Evolutionary conservation across 1,139 yeast genomes (phyloP), one percentile per base, ranked within the genome.

Genomic region (Arxiozyma telluris): DNA sequence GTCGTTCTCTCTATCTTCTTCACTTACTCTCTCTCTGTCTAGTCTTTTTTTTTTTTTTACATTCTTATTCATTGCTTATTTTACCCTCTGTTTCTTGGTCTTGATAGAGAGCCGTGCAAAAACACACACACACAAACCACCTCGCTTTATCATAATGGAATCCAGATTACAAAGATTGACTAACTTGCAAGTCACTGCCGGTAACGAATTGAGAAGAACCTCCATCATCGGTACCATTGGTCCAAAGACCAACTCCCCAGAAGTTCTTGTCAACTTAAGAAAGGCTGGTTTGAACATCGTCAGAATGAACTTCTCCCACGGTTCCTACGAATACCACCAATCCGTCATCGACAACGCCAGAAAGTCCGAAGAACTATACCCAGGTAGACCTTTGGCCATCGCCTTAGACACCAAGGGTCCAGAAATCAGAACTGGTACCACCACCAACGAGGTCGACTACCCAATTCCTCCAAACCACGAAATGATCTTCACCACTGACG

Each of bases 331-430:
- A 68, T 93, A 93, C 82, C 98, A 93, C 76, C 96, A 91, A 77
- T 78, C 89, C 59, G 98, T 94, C 66, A 78, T 93, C 74, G 97
- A 93, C 80, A 91, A 93, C 71, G 89, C 97, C 65, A 87, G 95
- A 76, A 84, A 88, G 75, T 90, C 98, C 58, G 97, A 88, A 76
- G 84, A 84, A 73, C 73, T 85, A 57, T 90, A 85, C 74, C 83
- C 87, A 61, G 98, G 98, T 66, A 87, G 98, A 78, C 98, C 98
- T 54, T 80, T 93, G 69, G 98, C 96, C 60, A 90, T 93, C 75
- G 99, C 99, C 62, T 83, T 93, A 68, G 99, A 93, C 75, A 94
- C 98, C 73, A 94, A 93, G 82, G 99, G 99, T 64, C 98, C 99
- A 61, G 98, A 94, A 78, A 93, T 93, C 76, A 88, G 98, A 81